phyloP scores from a whole-genome alignment of 345 rosid genomes.

The Heritiera littoralis region DNA sequence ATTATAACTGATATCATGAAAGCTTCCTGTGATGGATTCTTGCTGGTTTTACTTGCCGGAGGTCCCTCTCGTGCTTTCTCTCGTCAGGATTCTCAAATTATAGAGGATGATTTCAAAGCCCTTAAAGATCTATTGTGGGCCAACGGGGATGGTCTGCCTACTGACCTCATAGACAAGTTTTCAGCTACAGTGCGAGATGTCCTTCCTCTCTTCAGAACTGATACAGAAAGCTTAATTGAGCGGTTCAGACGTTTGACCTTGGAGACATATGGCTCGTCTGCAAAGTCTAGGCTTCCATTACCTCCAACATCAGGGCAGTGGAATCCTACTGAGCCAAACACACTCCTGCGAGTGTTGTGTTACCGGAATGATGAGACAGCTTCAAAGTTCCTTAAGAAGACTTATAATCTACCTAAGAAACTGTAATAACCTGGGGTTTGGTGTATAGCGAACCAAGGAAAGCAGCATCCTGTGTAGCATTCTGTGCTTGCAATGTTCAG shows the following conservation, averaged over 20 bases:
- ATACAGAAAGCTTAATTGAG: slow-evolving; percentile 83
- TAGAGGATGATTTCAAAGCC: slow-evolving; percentile 91
- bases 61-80: slow-evolving; percentile 88
- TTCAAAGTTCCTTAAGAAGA: slow-evolving; percentile 78
- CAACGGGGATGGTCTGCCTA: slow-evolving; percentile 88
- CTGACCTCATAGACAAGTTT: slow-evolving; percentile 74
- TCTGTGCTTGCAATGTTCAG: neutral
- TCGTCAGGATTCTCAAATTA: slow-evolving; percentile 65
- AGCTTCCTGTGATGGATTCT: slow-evolving; percentile 90
- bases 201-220: slow-evolving; percentile 79
- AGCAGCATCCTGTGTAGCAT: slow-evolving; percentile 24
- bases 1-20: slow-evolving; percentile 78
- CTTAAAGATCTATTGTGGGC: slow-evolving; percentile 93
- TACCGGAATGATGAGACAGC: slow-evolving; percentile 87
- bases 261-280: slow-evolving; percentile 77
- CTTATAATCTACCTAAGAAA: slow-evolving; percentile 83
- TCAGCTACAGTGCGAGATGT: slow-evolving; percentile 62
- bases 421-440: slow-evolving; percentile 31
- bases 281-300: slow-evolving; percentile 82
- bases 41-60: slow-evolving; percentile 91
- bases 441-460: slow-evolving; percentile 26
- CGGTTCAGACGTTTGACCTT: slow-evolving; percentile 68
- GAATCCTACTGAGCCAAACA: slow-evolving; percentile 87
- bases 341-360: slow-evolving; percentile 79
- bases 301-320: slow-evolving; percentile 93